phyloP scores from a whole-genome alignment of 2,329 filamentous ascomycete genomes.

The Penicillium thymicola region DNA sequence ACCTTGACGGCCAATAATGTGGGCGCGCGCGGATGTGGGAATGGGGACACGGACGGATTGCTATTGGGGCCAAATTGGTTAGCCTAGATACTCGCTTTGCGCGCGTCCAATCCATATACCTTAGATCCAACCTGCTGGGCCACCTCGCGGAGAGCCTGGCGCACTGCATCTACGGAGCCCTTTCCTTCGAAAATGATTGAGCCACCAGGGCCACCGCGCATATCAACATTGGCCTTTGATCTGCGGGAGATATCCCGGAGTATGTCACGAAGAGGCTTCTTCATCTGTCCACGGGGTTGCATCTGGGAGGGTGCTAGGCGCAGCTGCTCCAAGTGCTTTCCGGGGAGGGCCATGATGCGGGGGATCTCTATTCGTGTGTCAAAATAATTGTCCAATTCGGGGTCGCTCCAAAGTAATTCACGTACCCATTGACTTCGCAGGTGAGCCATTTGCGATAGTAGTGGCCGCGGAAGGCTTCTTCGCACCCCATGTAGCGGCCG shows the following conservation, averaged over 20 bases:
- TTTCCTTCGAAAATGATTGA: constrained; percentile 78
- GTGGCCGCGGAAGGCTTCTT: constrained; percentile 50
- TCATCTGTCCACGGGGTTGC: constrained; percentile 71
- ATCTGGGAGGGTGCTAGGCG: constrained; percentile 72
- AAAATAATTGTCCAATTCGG: constrained; percentile 21
- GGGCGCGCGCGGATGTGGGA: constrained; percentile 75
- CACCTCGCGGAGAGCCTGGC: constrained; percentile 84
- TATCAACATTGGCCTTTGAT: constrained; percentile 80
- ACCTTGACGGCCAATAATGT: constrained; percentile 91
- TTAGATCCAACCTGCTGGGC: constrained; percentile 83
- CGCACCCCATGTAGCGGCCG: constrained; percentile 73
- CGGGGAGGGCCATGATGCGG: constrained; percentile 70
- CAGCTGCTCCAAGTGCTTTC: constrained; percentile 75
- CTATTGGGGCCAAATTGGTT: constrained; percentile 35
- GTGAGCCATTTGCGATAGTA: constrained; percentile 45
- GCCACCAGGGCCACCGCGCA: constrained; percentile 69
- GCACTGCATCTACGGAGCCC: constrained; percentile 77
- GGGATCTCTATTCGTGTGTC: constrained; percentile 33
- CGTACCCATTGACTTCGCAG: constrained; percentile 52
- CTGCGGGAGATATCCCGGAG: constrained; percentile 89
- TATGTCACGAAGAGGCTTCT: constrained; percentile 79
- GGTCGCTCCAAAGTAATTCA: constrained; percentile 46
- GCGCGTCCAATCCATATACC: constrained; percentile 49
- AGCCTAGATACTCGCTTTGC: not conserved
- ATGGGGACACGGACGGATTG: constrained; percentile 72